These are phyloP conservation scores for Mycena maculata DNA, from an alignment of 768 basidiomycete species.

Conservation along the genomic window DNA sequence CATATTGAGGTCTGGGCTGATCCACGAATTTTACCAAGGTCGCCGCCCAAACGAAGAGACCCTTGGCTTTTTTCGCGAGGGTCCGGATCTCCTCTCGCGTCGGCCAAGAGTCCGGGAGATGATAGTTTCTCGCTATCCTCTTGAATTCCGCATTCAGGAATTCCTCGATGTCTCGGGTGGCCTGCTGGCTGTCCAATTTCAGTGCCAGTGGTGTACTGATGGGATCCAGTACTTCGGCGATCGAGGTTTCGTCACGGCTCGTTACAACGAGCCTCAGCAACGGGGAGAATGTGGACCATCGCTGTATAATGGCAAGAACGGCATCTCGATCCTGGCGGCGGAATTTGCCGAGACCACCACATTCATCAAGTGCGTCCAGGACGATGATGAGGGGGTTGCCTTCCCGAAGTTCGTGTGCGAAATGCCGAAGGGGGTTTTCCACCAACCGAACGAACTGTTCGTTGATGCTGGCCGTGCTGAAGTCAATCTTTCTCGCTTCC, in stretches of 20 bases:
- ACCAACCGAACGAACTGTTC: conserved; percentile 18
- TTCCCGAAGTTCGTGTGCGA: background rate
- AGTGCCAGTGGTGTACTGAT: conserved; percentile 14
- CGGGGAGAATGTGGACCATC: conserved; percentile 15
- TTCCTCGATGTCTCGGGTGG: conserved; percentile 11
- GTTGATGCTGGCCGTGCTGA: conserved; percentile 13
- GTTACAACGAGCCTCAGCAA: conserved; percentile 20
- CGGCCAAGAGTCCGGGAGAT: conserved; percentile 19
- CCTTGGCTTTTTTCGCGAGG: conserved; percentile 23
- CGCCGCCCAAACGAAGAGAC: conserved; percentile 42
- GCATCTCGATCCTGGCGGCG: conserved; percentile 9
- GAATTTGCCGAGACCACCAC: conserved; percentile 15
- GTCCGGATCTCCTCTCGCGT: conserved; percentile 2
- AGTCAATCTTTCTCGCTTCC: conserved; percentile 4
- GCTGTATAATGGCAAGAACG: conserved; percentile 1
- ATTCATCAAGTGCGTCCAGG: conserved; percentile 30
- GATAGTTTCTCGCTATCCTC: background rate
- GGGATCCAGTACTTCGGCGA: conserved; percentile 11
- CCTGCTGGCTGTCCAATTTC: background rate
- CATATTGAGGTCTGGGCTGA: conserved; percentile 17
- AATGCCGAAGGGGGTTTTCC: conserved; percentile 11
- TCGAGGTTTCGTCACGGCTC: conserved; percentile 21
- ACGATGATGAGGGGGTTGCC: conserved; percentile 9
- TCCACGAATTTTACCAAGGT: conserved; percentile 42
- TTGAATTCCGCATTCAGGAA: conserved; percentile 16